phyloP scores from a whole-genome alignment of 345 rosid genomes.

The Streptanthus diversifolius region DNA sequence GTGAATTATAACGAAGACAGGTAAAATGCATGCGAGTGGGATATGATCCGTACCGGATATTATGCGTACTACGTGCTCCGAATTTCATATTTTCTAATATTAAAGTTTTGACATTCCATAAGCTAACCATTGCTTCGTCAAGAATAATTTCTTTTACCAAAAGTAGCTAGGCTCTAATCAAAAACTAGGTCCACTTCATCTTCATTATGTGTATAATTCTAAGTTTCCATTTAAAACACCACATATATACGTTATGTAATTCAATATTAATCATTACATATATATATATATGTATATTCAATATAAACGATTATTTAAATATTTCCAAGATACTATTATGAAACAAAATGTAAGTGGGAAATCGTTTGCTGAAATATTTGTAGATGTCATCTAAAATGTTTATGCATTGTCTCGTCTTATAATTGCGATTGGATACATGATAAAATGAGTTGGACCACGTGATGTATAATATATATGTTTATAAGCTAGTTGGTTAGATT shows the following conservation, averaged over 20 bases:
- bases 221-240: constrained; percentile 12
- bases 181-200: constrained; percentile 23
- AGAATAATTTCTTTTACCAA: constrained; percentile 29
- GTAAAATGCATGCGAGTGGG: constrained; percentile 33
- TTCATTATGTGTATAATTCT: constrained; percentile 7
- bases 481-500: constrained; percentile 9
- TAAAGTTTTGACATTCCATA: constrained; percentile 42
- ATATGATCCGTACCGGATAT: constrained; percentile 32
- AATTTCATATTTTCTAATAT: constrained; percentile 21
- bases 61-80: constrained; percentile 29
- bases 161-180: constrained; percentile 29
- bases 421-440: neutral
- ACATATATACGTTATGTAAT: neutral
- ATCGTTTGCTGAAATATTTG: neutral
- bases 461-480: constrained; percentile 7
- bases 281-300: neutral
- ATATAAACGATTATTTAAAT: neutral
- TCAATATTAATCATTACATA: neutral
- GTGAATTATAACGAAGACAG: constrained; percentile 3
- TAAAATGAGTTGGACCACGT: constrained; percentile 15
- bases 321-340: neutral
- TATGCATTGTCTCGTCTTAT: neutral
- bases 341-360: neutral
- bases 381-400: neutral
- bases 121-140: constrained; percentile 32